Base-by-base conservation (phyloP, 495 filamentous ascomycete species). In the Sabuloglossum arenarium region DNA sequence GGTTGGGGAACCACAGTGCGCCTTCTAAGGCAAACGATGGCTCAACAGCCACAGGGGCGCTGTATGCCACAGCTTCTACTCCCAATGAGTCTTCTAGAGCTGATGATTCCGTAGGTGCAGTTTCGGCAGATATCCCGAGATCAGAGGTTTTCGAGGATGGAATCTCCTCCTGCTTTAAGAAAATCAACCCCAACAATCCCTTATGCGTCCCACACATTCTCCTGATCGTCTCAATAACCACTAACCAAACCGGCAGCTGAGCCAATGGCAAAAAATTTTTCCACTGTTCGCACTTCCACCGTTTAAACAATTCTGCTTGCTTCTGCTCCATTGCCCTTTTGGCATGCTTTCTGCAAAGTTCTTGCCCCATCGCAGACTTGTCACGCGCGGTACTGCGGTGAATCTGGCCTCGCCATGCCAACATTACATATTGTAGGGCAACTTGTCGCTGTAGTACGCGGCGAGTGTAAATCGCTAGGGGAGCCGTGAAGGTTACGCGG, bases 1-100 rank as follows among this genome's bases (percentile, higher is more conserved):
- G 76, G 66, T 94, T 76, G 3, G 77, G 73, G 64, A 91, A 89
- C 87, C 88, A 97, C 6, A 87, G 71, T 3, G 77, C 76, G 11
- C 89, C 89, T 59, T 86, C 89, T 1, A 67, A 69, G 0, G 74
- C 73, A 6, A 90, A 63, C 24, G 73, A 69, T 0, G 76, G 74
- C 60, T 86, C 78, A 47, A 76, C 53, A 16, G 63, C n/a, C 34
- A 56, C 59, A 16, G 9, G 30, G 4, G 31, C 21, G 49, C 14
- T 43, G 39, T 21, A 12, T 4, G 11, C 12, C 39, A 5, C 39
- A 12, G 39, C 39, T 5, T 43, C 39, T 43, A 43, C 21, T 32
- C 45, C 46, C 4, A 63, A 52, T 23, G 50, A 55, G 57, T 43
- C 32, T 11, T 27, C 28, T 29, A 29, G 37, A 31, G 4, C n/a